A percentile compares a stretch with the other conserved stretches of the same genome.
These are phyloP conservation scores for Phaeodactylum tricornutum DNA, from an alignment of 108 stramenopile species.

Conservation along the genomic window DNA sequence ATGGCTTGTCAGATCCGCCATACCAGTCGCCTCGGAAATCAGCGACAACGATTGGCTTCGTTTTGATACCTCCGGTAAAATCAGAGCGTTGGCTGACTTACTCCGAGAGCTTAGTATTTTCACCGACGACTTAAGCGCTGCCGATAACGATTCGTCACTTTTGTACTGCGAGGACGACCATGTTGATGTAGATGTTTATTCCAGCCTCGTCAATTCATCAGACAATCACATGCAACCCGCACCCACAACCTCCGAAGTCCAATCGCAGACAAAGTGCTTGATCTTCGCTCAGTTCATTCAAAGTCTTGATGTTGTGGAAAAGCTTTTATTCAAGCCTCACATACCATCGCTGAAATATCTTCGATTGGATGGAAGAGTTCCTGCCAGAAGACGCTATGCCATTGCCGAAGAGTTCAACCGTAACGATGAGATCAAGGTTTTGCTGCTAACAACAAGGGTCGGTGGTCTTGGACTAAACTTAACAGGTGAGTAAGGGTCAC, in stretches of 20 bases:
- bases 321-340: slow-evolving; percentile 51
- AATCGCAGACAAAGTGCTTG: slow-evolving; percentile 58
- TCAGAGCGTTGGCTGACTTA: slow-evolving; percentile 66
- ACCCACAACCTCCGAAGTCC: background rate
- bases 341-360: slow-evolving; percentile 65
- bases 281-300: slow-evolving; percentile 81
- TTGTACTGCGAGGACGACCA: slow-evolving; percentile 32
- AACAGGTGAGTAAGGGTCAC: slow-evolving; percentile 35
- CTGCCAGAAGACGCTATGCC: slow-evolving; percentile 28
- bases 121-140: slow-evolving; percentile 43
- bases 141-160: slow-evolving; percentile 72
- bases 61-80: slow-evolving; percentile 73
- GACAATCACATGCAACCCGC: background rate
- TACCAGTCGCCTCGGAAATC: slow-evolving; percentile 7
- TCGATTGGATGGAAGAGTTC: slow-evolving; percentile 72
- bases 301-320: slow-evolving; percentile 78
- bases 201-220: background rate
- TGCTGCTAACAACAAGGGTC: slow-evolving; percentile 76
- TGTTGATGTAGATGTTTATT: too few relatives aligned
- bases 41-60: slow-evolving; percentile 6
- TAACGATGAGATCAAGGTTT: slow-evolving; percentile 45
- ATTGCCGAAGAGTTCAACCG: slow-evolving; percentile 73
- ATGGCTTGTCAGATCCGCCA: slow-evolving; percentile 40
- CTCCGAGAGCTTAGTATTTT: slow-evolving; percentile 61
- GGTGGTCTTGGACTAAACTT: slow-evolving; percentile 81